Evolutionary conservation across 495 filamentous ascomycete species (phyloP).

Genomic region (Thermothielavioides terrestris): DNA sequence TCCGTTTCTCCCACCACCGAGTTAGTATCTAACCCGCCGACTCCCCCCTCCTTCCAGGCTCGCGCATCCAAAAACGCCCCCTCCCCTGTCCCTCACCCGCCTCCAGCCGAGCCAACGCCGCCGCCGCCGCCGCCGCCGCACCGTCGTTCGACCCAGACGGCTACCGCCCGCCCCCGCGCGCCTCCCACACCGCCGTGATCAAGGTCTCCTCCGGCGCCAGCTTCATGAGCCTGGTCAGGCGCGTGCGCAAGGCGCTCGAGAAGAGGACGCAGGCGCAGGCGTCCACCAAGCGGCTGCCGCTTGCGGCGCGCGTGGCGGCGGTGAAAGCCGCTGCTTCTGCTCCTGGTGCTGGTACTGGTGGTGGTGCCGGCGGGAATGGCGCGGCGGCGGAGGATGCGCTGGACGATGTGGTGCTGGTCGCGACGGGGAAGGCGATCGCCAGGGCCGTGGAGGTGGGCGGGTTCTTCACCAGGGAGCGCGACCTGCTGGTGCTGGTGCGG

Average conservation of each 20-base stretch:
- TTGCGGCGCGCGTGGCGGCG: conserved; percentile 36
- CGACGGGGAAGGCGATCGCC: conserved; percentile 70
- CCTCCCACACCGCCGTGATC: conserved; percentile 45
- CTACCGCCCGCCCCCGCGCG: conserved; percentile 48
- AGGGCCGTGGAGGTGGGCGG: conserved; percentile 55
- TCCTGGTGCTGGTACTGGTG: background rate
- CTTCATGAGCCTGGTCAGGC: conserved; percentile 75
- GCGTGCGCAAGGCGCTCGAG: conserved; percentile 65
- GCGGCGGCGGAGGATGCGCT: conserved; percentile 8
- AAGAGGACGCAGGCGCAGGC: conserved; percentile 51
- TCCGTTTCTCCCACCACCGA: background rate
- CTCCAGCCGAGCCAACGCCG: background rate
- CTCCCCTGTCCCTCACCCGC: conserved; percentile 12
- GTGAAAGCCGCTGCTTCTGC: conserved; percentile 18
- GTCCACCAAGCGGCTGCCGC: conserved; percentile 26
- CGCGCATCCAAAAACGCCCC: conserved; percentile 22
- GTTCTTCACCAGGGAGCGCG: conserved; percentile 53
- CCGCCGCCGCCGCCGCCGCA: conserved; percentile 20
- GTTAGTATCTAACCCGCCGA: background rate
- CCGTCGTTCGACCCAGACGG: conserved; percentile 67
- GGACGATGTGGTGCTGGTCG: conserved; percentile 62
- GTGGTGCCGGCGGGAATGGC: background rate
- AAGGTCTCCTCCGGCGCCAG: conserved; percentile 70
- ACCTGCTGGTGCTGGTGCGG: conserved; percentile 47
- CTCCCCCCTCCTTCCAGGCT: conserved; percentile 11